Percentiles rank a stretch among this genome's conserved stretches.
These are phyloP conservation scores for Sugiyamaella smithiae DNA, from an alignment of 805 yeast species.

Conservation along the genomic window DNA sequence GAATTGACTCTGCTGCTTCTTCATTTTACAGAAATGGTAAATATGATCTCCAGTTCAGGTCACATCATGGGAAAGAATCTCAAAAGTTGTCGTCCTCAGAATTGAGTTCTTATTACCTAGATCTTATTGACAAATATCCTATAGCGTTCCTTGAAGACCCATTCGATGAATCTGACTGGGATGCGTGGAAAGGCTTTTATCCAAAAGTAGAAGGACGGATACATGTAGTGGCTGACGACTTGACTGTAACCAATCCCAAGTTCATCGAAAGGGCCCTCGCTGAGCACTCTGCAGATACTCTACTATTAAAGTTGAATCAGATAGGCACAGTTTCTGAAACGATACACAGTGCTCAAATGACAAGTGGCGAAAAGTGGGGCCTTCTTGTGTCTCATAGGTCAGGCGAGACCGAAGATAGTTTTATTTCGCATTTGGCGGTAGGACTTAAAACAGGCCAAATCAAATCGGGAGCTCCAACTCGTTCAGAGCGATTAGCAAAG, in stretches of 20 bases:
- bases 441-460: constrained; percentile 98
- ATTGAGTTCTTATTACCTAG: constrained; percentile 79
- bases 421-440: constrained; percentile 96
- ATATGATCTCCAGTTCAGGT: constrained; percentile 98
- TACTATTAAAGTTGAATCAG: constrained; percentile 97
- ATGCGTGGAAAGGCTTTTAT: constrained; percentile 90
- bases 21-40: constrained; percentile 96
- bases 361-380: constrained; percentile 97
- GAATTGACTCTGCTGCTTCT: constrained; percentile 94
- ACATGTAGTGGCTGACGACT: constrained; percentile 97
- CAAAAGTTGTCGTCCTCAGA: constrained; percentile 89
- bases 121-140: constrained; percentile 86
- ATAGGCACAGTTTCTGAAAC: constrained; percentile 96
- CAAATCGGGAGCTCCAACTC: constrained; percentile 99
- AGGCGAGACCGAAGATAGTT: constrained; percentile 99
- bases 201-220: constrained; percentile 46
- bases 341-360: constrained; percentile 92
- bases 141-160: constrained; percentile 98
- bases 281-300: constrained; percentile 91
- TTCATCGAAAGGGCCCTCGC: constrained; percentile 95
- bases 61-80: constrained; percentile 85
- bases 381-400: constrained; percentile 99
- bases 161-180: constrained; percentile 99
- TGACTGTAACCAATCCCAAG: constrained; percentile 96
- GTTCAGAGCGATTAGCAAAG: constrained; percentile 99